These are phyloP conservation scores for Aspergillus texensis DNA, from an alignment of 2,329 filamentous ascomycete genomes.

Conservation along the genomic window DNA sequence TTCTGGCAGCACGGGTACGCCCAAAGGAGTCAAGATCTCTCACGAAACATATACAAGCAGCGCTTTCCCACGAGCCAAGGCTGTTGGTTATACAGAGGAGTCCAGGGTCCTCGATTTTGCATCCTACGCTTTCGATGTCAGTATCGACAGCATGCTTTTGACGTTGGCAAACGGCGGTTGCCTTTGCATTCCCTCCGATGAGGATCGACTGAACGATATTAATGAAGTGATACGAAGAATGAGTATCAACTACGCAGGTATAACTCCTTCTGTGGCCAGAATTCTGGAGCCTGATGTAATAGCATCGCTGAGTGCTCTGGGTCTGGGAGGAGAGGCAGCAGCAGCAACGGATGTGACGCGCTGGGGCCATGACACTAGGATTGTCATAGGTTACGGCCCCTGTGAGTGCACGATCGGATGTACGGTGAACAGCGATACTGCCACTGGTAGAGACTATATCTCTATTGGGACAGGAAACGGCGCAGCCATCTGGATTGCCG, in stretches of 20 bases:
- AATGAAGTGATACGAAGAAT: constrained; percentile 53
- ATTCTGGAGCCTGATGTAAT: constrained; percentile 48
- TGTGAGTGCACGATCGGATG: constrained; percentile 48
- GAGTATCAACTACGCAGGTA: constrained; percentile 57
- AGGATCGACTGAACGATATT: constrained; percentile 54
- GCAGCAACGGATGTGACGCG: constrained; percentile 44
- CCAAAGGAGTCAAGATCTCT: constrained; percentile 63
- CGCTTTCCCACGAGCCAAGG: constrained; percentile 55
- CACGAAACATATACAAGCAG: constrained; percentile 63
- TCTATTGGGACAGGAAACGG: constrained; percentile 44
- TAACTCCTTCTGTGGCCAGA: constrained; percentile 63
- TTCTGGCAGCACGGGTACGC: constrained; percentile 55
- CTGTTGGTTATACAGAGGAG: constrained; percentile 52
- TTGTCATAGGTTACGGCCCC: constrained; percentile 50
- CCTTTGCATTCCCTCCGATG: constrained; percentile 59
- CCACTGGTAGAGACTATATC: constrained; percentile 37
- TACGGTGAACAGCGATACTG: constrained; percentile 41
- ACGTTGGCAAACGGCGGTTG: constrained; percentile 61
- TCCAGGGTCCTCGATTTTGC: constrained; percentile 65
- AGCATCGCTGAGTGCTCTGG: constrained; percentile 43
- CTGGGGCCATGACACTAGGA: constrained; percentile 45
- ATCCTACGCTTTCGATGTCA: constrained; percentile 58
- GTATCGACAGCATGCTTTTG: constrained; percentile 57
- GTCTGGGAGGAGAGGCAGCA: constrained; percentile 50
- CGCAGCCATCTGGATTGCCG: constrained; percentile 43